Evolutionary conservation across 768 basidiomycete species (phyloP), one percentile per base, ranked within the genome.

Genomic region (Lepiota subincarnata): DNA sequence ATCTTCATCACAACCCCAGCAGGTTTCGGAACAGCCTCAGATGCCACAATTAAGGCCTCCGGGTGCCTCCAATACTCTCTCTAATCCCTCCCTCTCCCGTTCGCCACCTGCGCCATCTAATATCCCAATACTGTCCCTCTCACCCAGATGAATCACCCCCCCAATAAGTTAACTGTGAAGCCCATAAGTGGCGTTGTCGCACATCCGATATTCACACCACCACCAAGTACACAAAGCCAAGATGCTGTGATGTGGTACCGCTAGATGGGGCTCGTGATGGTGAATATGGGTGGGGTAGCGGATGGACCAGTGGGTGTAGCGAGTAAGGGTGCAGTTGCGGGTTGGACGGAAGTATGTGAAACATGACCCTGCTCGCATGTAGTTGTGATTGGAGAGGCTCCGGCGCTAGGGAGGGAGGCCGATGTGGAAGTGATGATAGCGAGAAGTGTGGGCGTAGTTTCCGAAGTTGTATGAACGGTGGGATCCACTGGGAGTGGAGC

Each of bases 1-100:
- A 7, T 31, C 31, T 31, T 31, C 31, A 31, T 31, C 6, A 31
- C 31, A 31, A 31, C 8, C 31, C 31, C 31, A 31, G 7, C 31
- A 8, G 31, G 31, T 11, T 31, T 24, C 24, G 31, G 31, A 7
- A 8, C n/a, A n/a, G n/a, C 10, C 31, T 24, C 24, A 5, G 24
- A 24, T 5, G 24, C 24, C 5, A 16, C 36, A 19, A 39, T 54
- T 16, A 47, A 13, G 6, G 53, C 55, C 61, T 93, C 92, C 49
- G 94, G 65, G 52, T 91, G 72, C 72, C 68, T 89, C 92, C 45
- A 95, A 67, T 0, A 92, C 92, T 55, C 72, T 79, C 0, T 92
- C 92, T 20, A 95, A 66, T 0, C 92, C 92, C 60, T 91, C 88
- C 1, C 91, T 72, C 58, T 90, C 87, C 91, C 90, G 94, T 68